These are phyloP conservation scores for Thymus quinquecostatus DNA, from an alignment of 257 asterid genomes.

Conservation along the genomic window DNA sequence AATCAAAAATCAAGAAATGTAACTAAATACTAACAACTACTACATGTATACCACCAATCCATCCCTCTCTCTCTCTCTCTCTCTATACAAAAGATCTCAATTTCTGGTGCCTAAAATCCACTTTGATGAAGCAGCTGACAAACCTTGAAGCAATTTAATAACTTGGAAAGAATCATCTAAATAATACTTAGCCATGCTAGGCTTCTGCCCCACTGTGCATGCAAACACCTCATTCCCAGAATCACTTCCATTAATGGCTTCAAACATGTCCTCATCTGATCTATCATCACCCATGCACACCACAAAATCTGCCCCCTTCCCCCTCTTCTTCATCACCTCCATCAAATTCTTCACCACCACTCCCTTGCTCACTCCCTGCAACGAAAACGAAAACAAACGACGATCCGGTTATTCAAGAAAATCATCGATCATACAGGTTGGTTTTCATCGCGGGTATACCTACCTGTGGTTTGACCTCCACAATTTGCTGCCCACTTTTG, in stretches of 20 bases:
- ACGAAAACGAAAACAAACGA: background rate
- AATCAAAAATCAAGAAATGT: too few relatives aligned
- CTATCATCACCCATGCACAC: slow-evolving; percentile 92
- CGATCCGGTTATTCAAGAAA: too few relatives aligned
- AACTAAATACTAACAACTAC: background rate
- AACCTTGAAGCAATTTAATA: slow-evolving; percentile 71
- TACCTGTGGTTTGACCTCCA: slow-evolving; percentile 98
- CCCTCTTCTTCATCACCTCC: slow-evolving; percentile 47
- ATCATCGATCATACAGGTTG: background rate
- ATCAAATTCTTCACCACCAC: slow-evolving; percentile 64
- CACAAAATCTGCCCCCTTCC: slow-evolving; percentile 66
- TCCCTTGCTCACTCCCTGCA: slow-evolving; percentile 94
- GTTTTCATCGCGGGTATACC: too few relatives aligned
- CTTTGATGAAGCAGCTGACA: slow-evolving; percentile 47
- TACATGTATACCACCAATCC: slow-evolving; percentile 13
- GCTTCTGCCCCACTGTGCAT: slow-evolving; percentile 91
- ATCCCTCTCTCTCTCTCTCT: background rate
- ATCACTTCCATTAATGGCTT: slow-evolving; percentile 57
- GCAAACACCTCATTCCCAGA: slow-evolving; percentile 62
- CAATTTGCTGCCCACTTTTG: slow-evolving; percentile 83
- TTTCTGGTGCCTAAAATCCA: background rate
- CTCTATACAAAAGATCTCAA: slow-evolving; percentile 27
- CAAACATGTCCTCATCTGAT: slow-evolving; percentile 96
- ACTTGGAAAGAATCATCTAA: slow-evolving; percentile 78
- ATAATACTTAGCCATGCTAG: slow-evolving; percentile 88